Conservation (phyloP, 805 yeast species). For the Kodamaea leandrae region DNA sequence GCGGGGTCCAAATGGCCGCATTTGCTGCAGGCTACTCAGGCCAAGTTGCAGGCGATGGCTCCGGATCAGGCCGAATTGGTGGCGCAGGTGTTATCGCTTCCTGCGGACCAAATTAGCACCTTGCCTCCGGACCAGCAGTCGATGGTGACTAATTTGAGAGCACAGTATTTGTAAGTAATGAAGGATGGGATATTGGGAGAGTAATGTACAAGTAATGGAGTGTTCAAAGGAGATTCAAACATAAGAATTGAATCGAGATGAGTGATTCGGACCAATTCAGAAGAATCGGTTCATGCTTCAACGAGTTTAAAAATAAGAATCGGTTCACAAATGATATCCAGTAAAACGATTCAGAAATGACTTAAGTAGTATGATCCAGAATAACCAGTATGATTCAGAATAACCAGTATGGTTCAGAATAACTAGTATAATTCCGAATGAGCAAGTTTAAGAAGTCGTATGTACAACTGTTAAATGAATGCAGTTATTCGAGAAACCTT, state of each 20-base stretch:
- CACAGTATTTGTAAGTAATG: slow-evolving; percentile 45
- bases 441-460: too few species aligned
- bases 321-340: too few species aligned
- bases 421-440: too few species aligned
- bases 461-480: too few species aligned
- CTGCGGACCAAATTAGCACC: slow-evolving; percentile 47
- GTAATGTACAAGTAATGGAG: background rate
- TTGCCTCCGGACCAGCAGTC: slow-evolving; percentile 51
- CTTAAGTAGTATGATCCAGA: too few species aligned
- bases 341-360: too few species aligned
- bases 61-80: slow-evolving; percentile 57
- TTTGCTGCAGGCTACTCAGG: slow-evolving; percentile 47
- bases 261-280: too few species aligned
- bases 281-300: too few species aligned
- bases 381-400: too few species aligned
- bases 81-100: slow-evolving; percentile 51
- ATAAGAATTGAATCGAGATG: background rate
- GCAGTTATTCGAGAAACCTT: too few species aligned
- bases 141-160: slow-evolving; percentile 54
- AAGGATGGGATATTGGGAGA: background rate
- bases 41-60: slow-evolving; percentile 50
- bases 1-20: slow-evolving; percentile 37
- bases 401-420: too few species aligned
- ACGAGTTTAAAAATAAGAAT: too few species aligned
- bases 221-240: background rate